phyloP scores from a whole-genome alignment of 2,329 filamentous ascomycete species.

The Exophiala mesophila region DNA sequence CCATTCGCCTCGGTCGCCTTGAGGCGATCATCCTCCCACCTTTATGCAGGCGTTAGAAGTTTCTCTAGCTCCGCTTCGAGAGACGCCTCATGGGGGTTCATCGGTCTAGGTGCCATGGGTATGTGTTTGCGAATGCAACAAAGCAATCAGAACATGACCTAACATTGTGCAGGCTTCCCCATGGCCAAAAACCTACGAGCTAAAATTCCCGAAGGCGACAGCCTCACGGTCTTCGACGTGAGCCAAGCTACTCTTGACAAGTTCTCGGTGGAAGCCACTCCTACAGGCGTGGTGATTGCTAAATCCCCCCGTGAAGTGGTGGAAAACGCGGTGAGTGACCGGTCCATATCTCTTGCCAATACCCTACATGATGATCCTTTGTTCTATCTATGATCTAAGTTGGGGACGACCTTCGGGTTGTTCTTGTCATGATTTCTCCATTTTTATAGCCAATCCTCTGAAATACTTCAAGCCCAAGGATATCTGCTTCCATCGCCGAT shows the following conservation, averaged over 20 bases:
- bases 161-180: slow-evolving; percentile 52
- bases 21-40: slow-evolving; percentile 11
- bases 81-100: slow-evolving; percentile 54
- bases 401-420: slow-evolving; percentile 53
- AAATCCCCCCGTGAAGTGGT: slow-evolving; percentile 57
- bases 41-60: slow-evolving; percentile 22
- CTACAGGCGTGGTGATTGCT: slow-evolving; percentile 52
- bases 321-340: slow-evolving; percentile 58
- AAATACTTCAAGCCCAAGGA: slow-evolving; percentile 30
- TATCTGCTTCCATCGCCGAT: background rate
- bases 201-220: slow-evolving; percentile 60
- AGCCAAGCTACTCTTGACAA: slow-evolving; percentile 53
- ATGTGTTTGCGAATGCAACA: slow-evolving; percentile 26
- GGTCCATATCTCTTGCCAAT: background rate
- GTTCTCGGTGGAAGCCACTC: slow-evolving; percentile 52
- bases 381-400: slow-evolving; percentile 68
- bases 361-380: slow-evolving; percentile 47
- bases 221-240: slow-evolving; percentile 60
- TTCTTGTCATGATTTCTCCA: slow-evolving; percentile 57
- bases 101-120: slow-evolving; percentile 60
- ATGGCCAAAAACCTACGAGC: slow-evolving; percentile 68
- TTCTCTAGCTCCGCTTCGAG: slow-evolving; percentile 46
- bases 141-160: slow-evolving; percentile 1
- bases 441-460: slow-evolving; percentile 72
- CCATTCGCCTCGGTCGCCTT: slow-evolving; percentile 12